Conservation (phyloP, 2,329 filamentous ascomycete species). For the Fusarium duplospermum region DNA sequence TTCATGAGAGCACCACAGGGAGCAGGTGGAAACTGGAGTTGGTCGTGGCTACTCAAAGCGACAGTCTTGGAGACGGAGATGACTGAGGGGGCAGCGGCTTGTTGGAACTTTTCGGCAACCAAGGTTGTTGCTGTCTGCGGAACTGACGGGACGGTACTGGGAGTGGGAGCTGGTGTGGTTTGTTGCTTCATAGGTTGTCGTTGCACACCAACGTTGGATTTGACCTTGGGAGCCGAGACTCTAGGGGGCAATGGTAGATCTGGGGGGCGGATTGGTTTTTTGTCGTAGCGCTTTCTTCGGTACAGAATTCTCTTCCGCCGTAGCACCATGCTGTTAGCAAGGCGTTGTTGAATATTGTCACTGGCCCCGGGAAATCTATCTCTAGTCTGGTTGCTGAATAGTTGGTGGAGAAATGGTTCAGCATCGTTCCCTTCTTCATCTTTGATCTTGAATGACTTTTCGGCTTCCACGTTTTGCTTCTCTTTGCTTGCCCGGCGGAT, state of each 20-base stretch:
- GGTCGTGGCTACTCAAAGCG: background rate
- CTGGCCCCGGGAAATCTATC: slow-evolving; percentile 18
- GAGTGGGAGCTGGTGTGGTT: background rate
- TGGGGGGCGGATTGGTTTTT: background rate
- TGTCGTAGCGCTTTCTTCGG: slow-evolving; percentile 10
- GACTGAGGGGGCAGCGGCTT: slow-evolving; percentile 1
- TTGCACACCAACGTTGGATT: background rate
- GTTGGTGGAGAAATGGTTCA: background rate
- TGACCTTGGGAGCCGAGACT: background rate
- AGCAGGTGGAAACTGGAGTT: slow-evolving; percentile 14
- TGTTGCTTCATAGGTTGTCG: background rate
- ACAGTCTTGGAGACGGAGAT: slow-evolving; percentile 11
- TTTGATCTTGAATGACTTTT: slow-evolving; percentile 8
- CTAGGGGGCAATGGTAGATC: background rate
- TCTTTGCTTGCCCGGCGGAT: slow-evolving; percentile 28
- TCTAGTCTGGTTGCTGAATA: slow-evolving; percentile 17
- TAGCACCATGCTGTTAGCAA: slow-evolving; percentile 20
- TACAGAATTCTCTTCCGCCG: slow-evolving; percentile 25
- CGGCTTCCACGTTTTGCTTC: slow-evolving; percentile 6
- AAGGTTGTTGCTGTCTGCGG: slow-evolving; percentile 12
- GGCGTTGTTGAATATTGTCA: slow-evolving; percentile 9
- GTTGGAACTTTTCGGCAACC: background rate
- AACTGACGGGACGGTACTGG: background rate
- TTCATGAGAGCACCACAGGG: background rate
- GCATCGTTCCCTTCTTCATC: slow-evolving; percentile 26